Conservation (phyloP, 2,329 filamentous ascomycete species). For the Diaporthe ampelina region DNA sequence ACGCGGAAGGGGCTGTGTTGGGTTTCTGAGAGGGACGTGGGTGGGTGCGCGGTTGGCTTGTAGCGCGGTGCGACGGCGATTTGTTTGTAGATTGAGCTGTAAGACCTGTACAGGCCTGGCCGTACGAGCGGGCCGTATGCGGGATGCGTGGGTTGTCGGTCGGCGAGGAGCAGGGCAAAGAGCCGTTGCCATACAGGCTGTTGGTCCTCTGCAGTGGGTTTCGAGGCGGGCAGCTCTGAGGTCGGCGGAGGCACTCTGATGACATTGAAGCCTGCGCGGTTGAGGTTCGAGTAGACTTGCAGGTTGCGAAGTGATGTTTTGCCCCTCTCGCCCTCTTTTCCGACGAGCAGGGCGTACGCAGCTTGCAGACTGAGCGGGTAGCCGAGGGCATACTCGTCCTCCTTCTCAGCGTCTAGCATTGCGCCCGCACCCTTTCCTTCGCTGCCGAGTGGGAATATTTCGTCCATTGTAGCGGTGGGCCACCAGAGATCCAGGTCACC, state of each 20-base stretch:
- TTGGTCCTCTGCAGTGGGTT: constrained; percentile 32
- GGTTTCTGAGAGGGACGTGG: constrained; percentile 47
- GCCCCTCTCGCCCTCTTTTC: constrained; percentile 73
- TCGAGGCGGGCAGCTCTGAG: constrained; percentile 34
- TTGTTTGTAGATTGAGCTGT: constrained; percentile 80
- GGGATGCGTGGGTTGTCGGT: constrained; percentile 46
- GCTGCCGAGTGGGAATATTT: constrained; percentile 57
- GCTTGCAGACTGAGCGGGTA: constrained; percentile 93
- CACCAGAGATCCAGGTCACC: constrained; percentile 90
- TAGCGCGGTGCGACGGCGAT: constrained; percentile 81
- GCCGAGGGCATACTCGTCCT: constrained; percentile 71
- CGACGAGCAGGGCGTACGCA: constrained; percentile 88
- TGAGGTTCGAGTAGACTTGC: constrained; percentile 88
- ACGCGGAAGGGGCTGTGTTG: constrained; percentile 74
- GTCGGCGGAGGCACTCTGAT: constrained; percentile 70
- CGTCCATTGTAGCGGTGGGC: constrained; percentile 70
- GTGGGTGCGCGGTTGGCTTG: constrained; percentile 60
- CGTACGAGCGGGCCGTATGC: constrained; percentile 70
- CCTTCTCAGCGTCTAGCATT: constrained; percentile 46
- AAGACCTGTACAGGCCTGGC: constrained; percentile 76
- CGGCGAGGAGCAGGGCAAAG: constrained; percentile 59
- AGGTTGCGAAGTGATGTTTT: constrained; percentile 82
- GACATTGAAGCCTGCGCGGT: constrained; percentile 85
- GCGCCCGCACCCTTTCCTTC: constrained; percentile 45
- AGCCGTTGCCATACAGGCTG: constrained; percentile 67